Evolutionary conservation across 345 rosid genomes (phyloP).

Genomic region (Toxicodendron radicans): DNA sequence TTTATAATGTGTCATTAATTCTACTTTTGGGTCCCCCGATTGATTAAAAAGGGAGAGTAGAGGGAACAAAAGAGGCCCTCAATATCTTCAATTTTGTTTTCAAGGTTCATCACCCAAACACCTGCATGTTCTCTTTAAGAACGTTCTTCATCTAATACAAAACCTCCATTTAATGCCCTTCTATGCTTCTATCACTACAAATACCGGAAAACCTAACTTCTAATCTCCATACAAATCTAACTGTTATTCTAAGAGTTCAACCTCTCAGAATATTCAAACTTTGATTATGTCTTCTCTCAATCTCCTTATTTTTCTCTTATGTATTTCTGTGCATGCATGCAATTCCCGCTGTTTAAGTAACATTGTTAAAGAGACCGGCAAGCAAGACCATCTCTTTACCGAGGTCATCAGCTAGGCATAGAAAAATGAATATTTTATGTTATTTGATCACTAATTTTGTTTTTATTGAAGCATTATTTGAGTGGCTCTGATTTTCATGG

Average conservation of each 20-base stretch:
- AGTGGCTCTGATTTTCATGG: conserved; percentile 6
- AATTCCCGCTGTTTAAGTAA: conserved; percentile 36
- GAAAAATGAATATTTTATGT: too few relatives aligned
- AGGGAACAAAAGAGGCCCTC: conserved; percentile 39
- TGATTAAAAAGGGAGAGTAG: conserved; percentile 15
- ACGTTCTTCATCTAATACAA: conserved; percentile 34
- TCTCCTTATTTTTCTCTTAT: conserved; percentile 26
- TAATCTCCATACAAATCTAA: conserved; percentile 4
- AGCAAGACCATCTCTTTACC: conserved; percentile 7
- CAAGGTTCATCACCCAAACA: conserved; percentile 45
- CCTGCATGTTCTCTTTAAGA: conserved; percentile 55
- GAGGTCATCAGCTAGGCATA: conserved; percentile 18
- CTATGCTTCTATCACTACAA: conserved; percentile 35
- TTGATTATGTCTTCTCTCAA: conserved; percentile 29
- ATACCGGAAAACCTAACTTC: conserved; percentile 29
- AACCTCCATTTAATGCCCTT: conserved; percentile 52
- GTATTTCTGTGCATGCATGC: conserved; percentile 55
- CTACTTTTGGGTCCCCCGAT: conserved; percentile 13
- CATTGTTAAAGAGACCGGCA: conserved; percentile 5
- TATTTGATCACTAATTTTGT: not conserved
- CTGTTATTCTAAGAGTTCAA: not conserved
- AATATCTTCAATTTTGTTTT: conserved; percentile 38
- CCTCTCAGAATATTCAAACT: not conserved
- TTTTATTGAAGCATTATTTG: not conserved
- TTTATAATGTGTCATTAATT: conserved; percentile 3